phyloP scores from a whole-genome alignment of 164 flowering plant genomes.

The Nymphaea colorata region DNA sequence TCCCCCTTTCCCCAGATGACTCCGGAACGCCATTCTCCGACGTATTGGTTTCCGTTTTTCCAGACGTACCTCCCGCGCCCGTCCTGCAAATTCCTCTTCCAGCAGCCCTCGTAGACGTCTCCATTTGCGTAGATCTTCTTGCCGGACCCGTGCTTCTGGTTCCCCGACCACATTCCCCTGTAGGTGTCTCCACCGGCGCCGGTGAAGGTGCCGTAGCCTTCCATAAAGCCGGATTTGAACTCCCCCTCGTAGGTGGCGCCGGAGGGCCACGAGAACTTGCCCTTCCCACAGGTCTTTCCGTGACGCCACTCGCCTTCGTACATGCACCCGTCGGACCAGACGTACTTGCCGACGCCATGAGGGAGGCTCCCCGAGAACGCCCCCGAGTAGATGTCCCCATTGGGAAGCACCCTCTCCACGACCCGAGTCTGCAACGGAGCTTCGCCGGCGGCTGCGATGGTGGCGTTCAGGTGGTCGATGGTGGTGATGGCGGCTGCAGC shows the following conservation, averaged over 20 bases:
- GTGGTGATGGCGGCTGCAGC: not conserved
- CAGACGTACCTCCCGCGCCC: constrained; percentile 62
- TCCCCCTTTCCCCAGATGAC: constrained; percentile 47
- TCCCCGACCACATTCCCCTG: constrained; percentile 53
- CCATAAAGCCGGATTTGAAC: constrained; percentile 15
- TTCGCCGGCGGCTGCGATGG: constrained; percentile 12
- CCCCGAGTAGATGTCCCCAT: constrained; percentile 84
- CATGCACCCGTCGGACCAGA: constrained; percentile 95
- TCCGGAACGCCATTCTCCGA: constrained; percentile 63
- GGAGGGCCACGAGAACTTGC: constrained; percentile 83
- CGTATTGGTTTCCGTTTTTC: constrained; percentile 60
- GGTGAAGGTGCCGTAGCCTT: constrained; percentile 19
- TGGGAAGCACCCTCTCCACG: constrained; percentile 50
- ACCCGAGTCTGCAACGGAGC: constrained; percentile 9
- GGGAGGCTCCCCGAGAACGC: constrained; percentile 67
- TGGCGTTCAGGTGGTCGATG: too few species aligned
- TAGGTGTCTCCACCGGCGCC: constrained; percentile 80
- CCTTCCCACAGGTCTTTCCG: constrained; percentile 74
- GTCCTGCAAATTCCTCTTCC: constrained; percentile 59
- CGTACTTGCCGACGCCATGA: constrained; percentile 69
- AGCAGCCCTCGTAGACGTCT: constrained; percentile 59
- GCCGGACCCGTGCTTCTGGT: constrained; percentile 69
- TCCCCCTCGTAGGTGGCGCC: constrained; percentile 89
- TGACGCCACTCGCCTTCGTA: constrained; percentile 77
- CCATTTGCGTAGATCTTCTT: constrained; percentile 69